Base-by-base conservation (phyloP, 1,284 basidiomycete genomes). In the Dichomitus squalens region DNA sequence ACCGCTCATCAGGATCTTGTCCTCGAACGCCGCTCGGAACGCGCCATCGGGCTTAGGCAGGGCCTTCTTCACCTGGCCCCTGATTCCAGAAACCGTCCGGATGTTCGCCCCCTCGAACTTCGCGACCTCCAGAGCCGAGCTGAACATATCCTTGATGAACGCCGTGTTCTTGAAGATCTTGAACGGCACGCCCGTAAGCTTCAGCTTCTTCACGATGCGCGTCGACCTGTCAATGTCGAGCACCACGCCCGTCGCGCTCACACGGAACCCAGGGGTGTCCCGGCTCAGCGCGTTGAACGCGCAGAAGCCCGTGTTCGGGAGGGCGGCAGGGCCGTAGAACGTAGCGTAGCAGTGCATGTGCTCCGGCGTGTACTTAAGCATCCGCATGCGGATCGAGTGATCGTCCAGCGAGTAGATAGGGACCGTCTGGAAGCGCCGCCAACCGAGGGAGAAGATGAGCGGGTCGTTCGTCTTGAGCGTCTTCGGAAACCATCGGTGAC, bases 141-240 rank as follows among this genome's bases (percentile, higher is more conserved):
- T 89, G 78, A 99, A 99, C 96, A 99, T 99, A 70, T 98, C 95
- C 78, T 92, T 95, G 67, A 99, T 82, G 72, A 99, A 99, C 0
- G 95, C 97, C 14, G 97, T 99, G 75, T 99, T 99, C 79, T 98
- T 99, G 83, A 92, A 99, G 57, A 99, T 92, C 82, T 98, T 98
- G 77, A 89, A 93, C 25, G 97, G 96, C 27, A 87, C 83, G 44
- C 97, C 96, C 0, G 95, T 99, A 55, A 99, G 77, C 78, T 99
- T 99, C 66, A 99, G 76, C 78, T 99, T 99, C 82, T 99, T 99
- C 64, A 99, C 95, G 63, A 99, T 98, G 78, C 92, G 93, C 56
- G 90, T 88, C 18, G 92, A 90, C 43, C 89, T 86, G 72, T 98
- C 95, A 58, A 98, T 86, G 72, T 98, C 95, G 35, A 98, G 81